Evolutionary conservation across 306 rosid genomes (phyloP).

Genomic region (Rosa chinensis): DNA sequence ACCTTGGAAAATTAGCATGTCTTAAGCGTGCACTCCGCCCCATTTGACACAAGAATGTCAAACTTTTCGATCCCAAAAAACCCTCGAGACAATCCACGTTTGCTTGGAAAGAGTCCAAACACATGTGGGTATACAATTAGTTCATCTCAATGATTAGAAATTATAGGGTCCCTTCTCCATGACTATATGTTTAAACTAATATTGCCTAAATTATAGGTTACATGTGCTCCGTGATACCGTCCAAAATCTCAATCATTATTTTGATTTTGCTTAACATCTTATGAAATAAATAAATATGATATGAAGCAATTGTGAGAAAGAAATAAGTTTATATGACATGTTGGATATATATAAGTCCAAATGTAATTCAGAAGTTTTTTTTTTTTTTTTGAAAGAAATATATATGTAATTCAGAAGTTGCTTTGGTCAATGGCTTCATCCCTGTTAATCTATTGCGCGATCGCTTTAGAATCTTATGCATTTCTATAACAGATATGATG

Average conservation of each 20-base stretch:
- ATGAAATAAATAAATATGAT: neutral
- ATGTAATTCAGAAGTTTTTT: neutral
- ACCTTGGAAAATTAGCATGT: neutral
- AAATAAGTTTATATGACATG: neutral
- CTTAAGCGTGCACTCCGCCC: neutral
- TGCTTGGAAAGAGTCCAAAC: neutral
- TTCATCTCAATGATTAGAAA: neutral
- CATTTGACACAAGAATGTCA: neutral
- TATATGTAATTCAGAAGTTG: neutral
- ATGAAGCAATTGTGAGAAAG: neutral
- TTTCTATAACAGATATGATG: neutral
- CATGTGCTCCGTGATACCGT: neutral
- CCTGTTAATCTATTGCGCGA: neutral
- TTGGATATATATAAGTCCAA: neutral
- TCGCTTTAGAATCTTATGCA: neutral
- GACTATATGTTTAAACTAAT: neutral
- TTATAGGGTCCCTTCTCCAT: neutral
- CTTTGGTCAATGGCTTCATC: neutral
- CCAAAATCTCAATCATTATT: neutral
- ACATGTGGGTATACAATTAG: neutral
- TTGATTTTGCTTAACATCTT: neutral
- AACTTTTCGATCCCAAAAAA: neutral
- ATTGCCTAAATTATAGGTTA: neutral
- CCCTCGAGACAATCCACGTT: neutral
- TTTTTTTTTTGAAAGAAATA: too few relatives aligned